A percentile compares a stretch with the other conserved stretches of the same genome.
Conservation (phyloP, 192 early-diverging fungal species). For the Phycomyces blakesleeanus region DNA sequence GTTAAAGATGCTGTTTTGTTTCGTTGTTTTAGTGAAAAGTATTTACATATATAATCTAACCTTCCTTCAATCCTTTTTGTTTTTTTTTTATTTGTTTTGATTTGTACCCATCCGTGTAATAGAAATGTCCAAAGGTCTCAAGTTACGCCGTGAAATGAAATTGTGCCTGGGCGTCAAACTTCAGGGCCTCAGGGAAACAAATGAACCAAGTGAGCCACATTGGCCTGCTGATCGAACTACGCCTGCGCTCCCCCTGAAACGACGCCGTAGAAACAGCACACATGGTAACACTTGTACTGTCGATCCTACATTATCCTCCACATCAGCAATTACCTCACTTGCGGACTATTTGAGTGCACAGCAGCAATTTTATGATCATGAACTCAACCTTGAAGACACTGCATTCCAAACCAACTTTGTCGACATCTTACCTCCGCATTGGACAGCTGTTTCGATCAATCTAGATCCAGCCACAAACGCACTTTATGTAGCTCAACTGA, state of each 20-base stretch:
- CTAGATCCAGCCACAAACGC: conserved; percentile 63
- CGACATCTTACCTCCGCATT: conserved; percentile 57
- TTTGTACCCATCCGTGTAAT: not conserved
- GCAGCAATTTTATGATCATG: conserved; percentile 37
- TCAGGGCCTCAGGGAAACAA: conserved; percentile 1
- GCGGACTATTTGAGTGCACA: not conserved
- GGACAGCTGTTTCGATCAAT: conserved; percentile 78
- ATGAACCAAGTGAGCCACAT: not conserved
- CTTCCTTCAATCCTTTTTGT: too few relatives aligned
- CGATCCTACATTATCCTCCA: too few relatives aligned
- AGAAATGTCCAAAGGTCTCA: conserved; percentile 62
- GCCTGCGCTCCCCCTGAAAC: too few relatives aligned
- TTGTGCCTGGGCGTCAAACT: conserved; percentile 42
- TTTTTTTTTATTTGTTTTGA: too few relatives aligned
- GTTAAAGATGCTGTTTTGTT: too few relatives aligned
- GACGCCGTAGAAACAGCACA: too few relatives aligned
- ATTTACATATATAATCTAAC: too few relatives aligned
- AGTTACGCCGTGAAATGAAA: conserved; percentile 59
- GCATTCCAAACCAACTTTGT: conserved; percentile 50
- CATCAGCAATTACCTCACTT: too few relatives aligned
- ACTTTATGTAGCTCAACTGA: conserved; percentile 68
- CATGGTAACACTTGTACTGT: too few relatives aligned
- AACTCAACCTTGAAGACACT: conserved; percentile 31
- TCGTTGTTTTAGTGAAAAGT: too few relatives aligned
- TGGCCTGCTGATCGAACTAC: conserved; percentile 5